Evolutionary conservation across 129 eudicot genomes (phyloP), one percentile per base, ranked within the genome.

Genomic region (Pseudognaphalium luteoalbum): DNA sequence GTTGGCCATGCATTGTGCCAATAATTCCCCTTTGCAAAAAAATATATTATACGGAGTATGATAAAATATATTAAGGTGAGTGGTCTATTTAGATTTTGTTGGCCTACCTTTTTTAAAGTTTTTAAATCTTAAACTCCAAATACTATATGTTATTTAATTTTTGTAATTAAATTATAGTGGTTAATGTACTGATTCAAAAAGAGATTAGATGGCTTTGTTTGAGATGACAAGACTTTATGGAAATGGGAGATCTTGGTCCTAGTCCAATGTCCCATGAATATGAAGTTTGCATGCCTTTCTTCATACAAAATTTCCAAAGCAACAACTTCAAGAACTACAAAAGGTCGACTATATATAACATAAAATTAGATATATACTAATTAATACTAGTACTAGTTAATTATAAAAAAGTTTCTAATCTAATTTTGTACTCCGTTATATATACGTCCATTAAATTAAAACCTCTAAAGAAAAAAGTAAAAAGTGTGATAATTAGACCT

Each of bases 1-100:
- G 80, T 74, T 80, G 84, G 84, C 65, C 84, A 80, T 74, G 80
- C 80, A 80, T 80, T 74, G 76, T 74, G 71, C 66, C 80, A 80
- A 80, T 80, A 80, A 80, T 80, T 76, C 80, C 25, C 66, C 84
- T 74, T 80, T 80, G 41, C 76, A 25, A 25, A 25, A 25, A 25
- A 25, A 25, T 25, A 25, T 25, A n/a, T n/a, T n/a, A n/a, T n/a
- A n/a, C n/a, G n/a, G n/a, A n/a, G n/a, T n/a, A n/a, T n/a, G n/a
- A n/a, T n/a, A 25, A 25, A 61, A 80, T 47, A 66, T 17, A 58
- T 44, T 5, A 41, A 21, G 21, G 78, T 47, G 16, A 42, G 68
- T 56, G 75, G 69, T 39, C 4, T 28, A 74, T 74, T 59, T 74
- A 51, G 80, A 80, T 80, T 59, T 68, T 42, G 71, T 80, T 80